phyloP scores from a whole-genome alignment of 257 asterid genomes.

The Solanum sejunctum region DNA sequence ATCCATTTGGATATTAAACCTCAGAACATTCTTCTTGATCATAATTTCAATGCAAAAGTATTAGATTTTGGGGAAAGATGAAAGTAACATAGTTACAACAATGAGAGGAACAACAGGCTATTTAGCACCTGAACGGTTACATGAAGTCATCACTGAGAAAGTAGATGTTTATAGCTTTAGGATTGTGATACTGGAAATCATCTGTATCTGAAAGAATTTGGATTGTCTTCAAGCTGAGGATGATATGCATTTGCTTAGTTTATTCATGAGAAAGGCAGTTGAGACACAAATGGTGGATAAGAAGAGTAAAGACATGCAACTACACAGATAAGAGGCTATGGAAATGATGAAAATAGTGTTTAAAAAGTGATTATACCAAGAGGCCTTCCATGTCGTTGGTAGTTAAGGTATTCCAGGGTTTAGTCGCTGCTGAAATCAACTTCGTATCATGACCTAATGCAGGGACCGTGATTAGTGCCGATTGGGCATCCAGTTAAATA shows the following conservation, averaged over 20 bases:
- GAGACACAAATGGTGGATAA: slow-evolving; percentile 4
- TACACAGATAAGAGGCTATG: slow-evolving; percentile 1
- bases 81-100: slow-evolving; percentile 8
- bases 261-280: slow-evolving; percentile 7
- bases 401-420: slow-evolving; percentile 12
- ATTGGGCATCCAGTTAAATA: too few species aligned
- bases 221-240: slow-evolving; percentile 8
- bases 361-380: slow-evolving; percentile 8
- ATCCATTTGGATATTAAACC: not conserved
- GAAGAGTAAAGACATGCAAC: not conserved
- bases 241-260: slow-evolving; percentile 1
- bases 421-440: not conserved
- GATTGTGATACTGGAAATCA: slow-evolving; percentile 7
- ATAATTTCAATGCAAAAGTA: slow-evolving; percentile 15
- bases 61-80: slow-evolving; percentile 12
- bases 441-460: too few species aligned
- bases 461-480: too few species aligned
- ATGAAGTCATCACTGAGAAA: slow-evolving; percentile 3
- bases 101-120: slow-evolving; percentile 21
- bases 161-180: slow-evolving; percentile 20
- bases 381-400: slow-evolving; percentile 19
- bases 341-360: slow-evolving; percentile 14
- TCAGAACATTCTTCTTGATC: not conserved
- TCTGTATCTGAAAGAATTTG: slow-evolving; percentile 9
- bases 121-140: slow-evolving; percentile 14